Evolutionary conservation across 768 basidiomycete species (phyloP).

Genomic region (Butyriboletus loyo): DNA sequence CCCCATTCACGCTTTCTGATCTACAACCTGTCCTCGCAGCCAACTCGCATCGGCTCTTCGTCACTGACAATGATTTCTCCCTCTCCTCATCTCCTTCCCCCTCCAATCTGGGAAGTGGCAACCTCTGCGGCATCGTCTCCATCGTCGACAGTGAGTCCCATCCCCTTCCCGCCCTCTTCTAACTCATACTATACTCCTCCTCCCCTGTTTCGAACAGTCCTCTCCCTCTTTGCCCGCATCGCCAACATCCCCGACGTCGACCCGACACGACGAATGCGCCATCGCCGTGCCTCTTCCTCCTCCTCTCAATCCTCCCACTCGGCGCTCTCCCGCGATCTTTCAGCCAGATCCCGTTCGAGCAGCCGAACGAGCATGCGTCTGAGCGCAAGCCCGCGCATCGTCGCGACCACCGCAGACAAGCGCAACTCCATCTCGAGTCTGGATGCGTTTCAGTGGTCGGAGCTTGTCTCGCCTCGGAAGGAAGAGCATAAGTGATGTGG

Average conservation of each 20-base stretch:
- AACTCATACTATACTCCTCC: not conserved
- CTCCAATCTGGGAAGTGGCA: slow-evolving; percentile 35
- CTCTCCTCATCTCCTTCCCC: slow-evolving; percentile 48
- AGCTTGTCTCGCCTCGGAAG: slow-evolving; percentile 31
- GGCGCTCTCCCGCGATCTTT: slow-evolving; percentile 34
- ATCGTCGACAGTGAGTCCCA: slow-evolving; percentile 68
- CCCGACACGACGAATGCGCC: slow-evolving; percentile 74
- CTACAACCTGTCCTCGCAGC: slow-evolving; percentile 41
- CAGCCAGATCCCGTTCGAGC: slow-evolving; percentile 40
- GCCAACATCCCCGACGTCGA: slow-evolving; percentile 75
- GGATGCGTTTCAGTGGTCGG: slow-evolving; percentile 34
- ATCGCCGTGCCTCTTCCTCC: slow-evolving; percentile 72
- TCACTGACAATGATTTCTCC: slow-evolving; percentile 56
- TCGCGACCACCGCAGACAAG: slow-evolving; percentile 29
- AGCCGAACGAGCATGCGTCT: slow-evolving; percentile 39
- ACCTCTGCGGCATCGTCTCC: slow-evolving; percentile 74
- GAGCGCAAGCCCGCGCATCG: slow-evolving; percentile 32
- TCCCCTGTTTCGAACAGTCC: slow-evolving; percentile 42
- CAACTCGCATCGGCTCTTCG: slow-evolving; percentile 76
- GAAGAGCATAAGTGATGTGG: slow-evolving; percentile 21
- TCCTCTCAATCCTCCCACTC: slow-evolving; percentile 56
- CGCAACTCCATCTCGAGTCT: slow-evolving; percentile 31
- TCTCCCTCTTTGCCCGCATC: slow-evolving; percentile 73
- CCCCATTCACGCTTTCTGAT: slow-evolving; percentile 3
- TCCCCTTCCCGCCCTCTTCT: not conserved